Conservation (phyloP, 805 yeast genomes). For the Metschnikowia cerradonensis region DNA sequence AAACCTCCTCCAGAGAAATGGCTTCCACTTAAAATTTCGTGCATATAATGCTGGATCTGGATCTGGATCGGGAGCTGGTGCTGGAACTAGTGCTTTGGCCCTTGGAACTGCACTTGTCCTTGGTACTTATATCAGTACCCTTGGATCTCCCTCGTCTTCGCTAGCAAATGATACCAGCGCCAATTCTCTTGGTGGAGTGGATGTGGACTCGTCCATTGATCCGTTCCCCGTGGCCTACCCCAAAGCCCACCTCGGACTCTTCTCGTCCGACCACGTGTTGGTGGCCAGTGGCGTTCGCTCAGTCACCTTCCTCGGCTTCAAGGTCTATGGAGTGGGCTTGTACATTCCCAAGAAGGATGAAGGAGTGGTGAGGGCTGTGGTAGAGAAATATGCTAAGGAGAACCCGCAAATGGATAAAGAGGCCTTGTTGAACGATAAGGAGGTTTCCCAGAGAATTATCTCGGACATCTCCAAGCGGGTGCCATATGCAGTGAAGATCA, state of each 20-base stretch:
- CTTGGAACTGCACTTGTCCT: conserved; percentile 12
- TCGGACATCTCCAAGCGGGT: conserved; percentile 55
- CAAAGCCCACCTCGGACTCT: conserved; percentile 9
- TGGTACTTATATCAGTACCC: no score
- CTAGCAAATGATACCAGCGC: conserved; percentile 22
- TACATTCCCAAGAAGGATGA: conserved; percentile 66
- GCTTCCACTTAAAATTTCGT: not conserved
- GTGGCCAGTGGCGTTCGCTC: conserved; percentile 80
- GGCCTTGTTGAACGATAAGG: conserved; percentile 43
- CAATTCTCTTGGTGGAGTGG: conserved; percentile 22
- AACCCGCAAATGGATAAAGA: conserved; percentile 6
- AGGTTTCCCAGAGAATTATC: conserved; percentile 49
- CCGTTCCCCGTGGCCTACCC: conserved; percentile 38
- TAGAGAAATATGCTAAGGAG: conserved; percentile 5
- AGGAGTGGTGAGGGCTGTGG: conserved; percentile 8
- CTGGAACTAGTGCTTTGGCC: conserved; percentile 8
- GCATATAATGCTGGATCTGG: no score
- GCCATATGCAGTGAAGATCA: conserved; percentile 66
- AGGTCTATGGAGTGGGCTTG: conserved; percentile 83
- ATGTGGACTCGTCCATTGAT: conserved; percentile 47
- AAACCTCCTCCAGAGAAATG: no score
- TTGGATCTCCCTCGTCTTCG: no score
- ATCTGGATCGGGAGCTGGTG: no score
- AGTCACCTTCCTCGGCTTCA: conserved; percentile 77
- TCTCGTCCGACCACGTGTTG: conserved; percentile 44